Conservation (phyloP, 139 green algal species). For the Coccomyxa sp. region DNA sequence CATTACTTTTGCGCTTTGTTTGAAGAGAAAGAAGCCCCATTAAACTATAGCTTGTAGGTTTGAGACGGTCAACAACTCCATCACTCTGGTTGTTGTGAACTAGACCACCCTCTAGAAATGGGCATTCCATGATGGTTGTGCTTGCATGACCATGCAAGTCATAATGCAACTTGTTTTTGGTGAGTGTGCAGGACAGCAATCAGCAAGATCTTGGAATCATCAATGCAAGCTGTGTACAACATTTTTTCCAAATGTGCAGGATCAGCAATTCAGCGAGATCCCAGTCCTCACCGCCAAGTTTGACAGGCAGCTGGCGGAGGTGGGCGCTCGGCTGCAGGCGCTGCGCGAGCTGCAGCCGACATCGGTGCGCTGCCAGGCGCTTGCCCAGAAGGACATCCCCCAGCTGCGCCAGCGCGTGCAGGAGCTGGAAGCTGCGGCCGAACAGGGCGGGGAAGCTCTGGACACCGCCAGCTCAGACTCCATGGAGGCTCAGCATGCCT, state of each 20-base stretch:
- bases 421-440: conserved; percentile 7
- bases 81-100: no score
- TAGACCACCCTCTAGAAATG: no score
- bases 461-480: not conserved
- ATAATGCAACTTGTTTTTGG: no score
- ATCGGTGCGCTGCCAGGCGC: conserved; percentile 11
- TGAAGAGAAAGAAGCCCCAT: no score
- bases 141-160: no score
- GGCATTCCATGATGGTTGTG: no score
- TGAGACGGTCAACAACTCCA: no score
- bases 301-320: conserved; percentile 22
- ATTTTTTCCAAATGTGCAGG: conserved; percentile 10
- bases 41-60: no score
- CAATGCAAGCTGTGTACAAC: not conserved
- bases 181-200: no score
- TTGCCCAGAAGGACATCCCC: not conserved
- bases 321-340: conserved; percentile 15
- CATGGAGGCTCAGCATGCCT: not conserved
- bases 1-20: no score
- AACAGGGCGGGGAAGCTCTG: not conserved
- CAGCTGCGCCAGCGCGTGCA: conserved; percentile 2
- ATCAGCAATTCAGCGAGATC: not conserved
- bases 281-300: conserved; percentile 1
- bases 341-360: conserved; percentile 27
- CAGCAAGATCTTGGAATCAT: no score